A percentile compares a stretch with the other conserved stretches of the same genome.
phyloP scores from a whole-genome alignment of 2,329 filamentous ascomycete genomes.

The Colletotrichum tanaceti region DNA sequence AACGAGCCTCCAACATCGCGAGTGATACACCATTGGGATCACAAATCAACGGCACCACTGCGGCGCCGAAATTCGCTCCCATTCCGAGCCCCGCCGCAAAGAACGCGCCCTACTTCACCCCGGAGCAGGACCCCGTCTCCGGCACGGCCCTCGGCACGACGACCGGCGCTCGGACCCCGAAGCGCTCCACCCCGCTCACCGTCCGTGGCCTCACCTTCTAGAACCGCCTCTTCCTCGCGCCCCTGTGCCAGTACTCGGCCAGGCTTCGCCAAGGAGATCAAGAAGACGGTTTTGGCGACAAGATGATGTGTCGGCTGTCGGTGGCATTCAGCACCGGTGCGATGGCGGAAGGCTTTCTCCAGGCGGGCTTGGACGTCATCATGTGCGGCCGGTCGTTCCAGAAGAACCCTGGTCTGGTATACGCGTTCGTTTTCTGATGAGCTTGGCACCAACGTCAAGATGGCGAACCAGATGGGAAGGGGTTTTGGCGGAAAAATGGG shows the following conservation, averaged over 20 bases:
- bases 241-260: slow-evolving; percentile 62
- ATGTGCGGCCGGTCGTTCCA: no score
- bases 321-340: no score
- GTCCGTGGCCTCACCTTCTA: slow-evolving; percentile 58
- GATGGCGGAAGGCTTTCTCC: no score
- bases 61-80: not conserved
- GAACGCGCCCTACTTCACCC: slow-evolving; percentile 60
- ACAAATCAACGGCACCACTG: slow-evolving; percentile 10
- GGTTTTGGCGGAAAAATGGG: no score
- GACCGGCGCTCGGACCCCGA: slow-evolving; percentile 61
- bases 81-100: slow-evolving; percentile 46
- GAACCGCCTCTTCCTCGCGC: slow-evolving; percentile 60
- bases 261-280: no score
- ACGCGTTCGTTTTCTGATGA: no score
- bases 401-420: no score
- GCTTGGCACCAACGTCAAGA: no score
- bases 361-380: no score
- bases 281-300: no score
- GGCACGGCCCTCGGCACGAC: slow-evolving; percentile 57
- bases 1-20: not conserved
- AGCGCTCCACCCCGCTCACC: slow-evolving; percentile 60
- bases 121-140: slow-evolving; percentile 57
- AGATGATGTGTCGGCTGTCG: no score
- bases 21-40: slow-evolving; percentile 4
- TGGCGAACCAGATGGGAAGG: no score